These are phyloP conservation scores for Fusarium pseudocircinatum DNA, from an alignment of 2,329 filamentous ascomycete genomes.

Conservation along the genomic window DNA sequence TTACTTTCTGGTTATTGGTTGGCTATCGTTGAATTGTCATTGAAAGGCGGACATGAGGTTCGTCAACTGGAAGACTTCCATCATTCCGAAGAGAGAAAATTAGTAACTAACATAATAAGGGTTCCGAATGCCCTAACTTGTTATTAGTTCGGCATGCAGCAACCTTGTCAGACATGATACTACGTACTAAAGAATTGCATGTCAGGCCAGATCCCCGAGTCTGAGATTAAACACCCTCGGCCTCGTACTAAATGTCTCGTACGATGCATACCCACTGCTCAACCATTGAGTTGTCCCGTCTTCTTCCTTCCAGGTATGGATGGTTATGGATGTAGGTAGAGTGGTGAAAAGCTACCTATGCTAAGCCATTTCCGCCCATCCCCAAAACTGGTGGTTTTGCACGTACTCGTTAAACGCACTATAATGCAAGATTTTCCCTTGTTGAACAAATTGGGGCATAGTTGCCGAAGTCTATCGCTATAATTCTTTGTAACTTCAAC, in stretches of 20 bases:
- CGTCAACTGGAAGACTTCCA: not conserved
- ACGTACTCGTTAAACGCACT: not conserved
- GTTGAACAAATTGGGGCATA: slow-evolving; percentile 3
- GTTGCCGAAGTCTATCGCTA: not conserved
- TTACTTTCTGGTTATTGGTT: not conserved
- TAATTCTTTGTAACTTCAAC: not conserved
- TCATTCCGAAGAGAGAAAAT: not conserved
- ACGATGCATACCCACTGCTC: slow-evolving; percentile 34
- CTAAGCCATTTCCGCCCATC: not conserved
- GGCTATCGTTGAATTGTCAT: not conserved
- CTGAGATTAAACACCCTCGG: slow-evolving; percentile 6
- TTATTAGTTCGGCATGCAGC: not conserved
- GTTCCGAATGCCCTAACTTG: not conserved
- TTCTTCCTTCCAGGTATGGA: slow-evolving; percentile 1
- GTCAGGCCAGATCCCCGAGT: slow-evolving; percentile 9
- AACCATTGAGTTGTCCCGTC: slow-evolving; percentile 12
- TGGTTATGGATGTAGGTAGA: not conserved
- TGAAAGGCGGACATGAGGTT: not conserved
- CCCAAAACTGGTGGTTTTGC: slow-evolving; percentile 1
- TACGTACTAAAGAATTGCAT: not conserved
- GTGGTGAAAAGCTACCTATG: not conserved
- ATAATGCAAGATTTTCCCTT: not conserved
- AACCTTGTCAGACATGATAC: not conserved
- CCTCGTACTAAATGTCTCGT: slow-evolving; percentile 21
- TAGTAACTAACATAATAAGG: not conserved